Evolutionary conservation across 768 basidiomycete genomes (phyloP).

Genomic region (Podaxis mareebaensis): DNA sequence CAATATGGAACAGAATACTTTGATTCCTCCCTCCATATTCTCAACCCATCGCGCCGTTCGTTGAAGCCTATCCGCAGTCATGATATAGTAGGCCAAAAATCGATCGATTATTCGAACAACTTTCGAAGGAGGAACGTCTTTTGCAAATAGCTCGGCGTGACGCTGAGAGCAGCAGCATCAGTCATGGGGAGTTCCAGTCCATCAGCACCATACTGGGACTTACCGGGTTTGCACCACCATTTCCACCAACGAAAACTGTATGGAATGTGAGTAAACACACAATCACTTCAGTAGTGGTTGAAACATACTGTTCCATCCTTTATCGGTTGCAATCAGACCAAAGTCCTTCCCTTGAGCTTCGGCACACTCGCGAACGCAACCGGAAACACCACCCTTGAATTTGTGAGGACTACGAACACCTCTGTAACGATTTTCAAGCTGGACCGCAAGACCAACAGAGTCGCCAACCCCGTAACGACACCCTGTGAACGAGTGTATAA

Average conservation of each 20-base stretch:
- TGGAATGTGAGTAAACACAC: not conserved
- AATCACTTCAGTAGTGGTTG: not conserved
- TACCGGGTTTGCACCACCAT: slow-evolving; percentile 61
- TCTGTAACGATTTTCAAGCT: slow-evolving; percentile 71
- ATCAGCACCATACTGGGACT: not conserved
- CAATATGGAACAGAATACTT: slow-evolving; percentile 32
- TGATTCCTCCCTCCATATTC: slow-evolving; percentile 65
- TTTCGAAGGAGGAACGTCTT: slow-evolving; percentile 61
- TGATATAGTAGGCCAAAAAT: slow-evolving; percentile 69
- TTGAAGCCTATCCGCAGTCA: slow-evolving; percentile 69
- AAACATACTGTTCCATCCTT: slow-evolving; percentile 68
- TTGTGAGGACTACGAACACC: slow-evolving; percentile 73
- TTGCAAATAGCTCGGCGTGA: slow-evolving; percentile 67
- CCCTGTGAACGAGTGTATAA: slow-evolving; percentile 28
- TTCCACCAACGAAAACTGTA: slow-evolving; percentile 66
- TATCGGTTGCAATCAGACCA: slow-evolving; percentile 74
- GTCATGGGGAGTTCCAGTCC: not conserved
- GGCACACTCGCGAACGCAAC: slow-evolving; percentile 75
- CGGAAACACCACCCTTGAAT: slow-evolving; percentile 75
- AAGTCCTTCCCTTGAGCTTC: slow-evolving; percentile 75
- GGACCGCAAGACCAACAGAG: slow-evolving; percentile 71
- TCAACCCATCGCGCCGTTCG: slow-evolving; percentile 78
- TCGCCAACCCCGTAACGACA: slow-evolving; percentile 76
- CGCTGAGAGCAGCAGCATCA: slow-evolving; percentile 32
- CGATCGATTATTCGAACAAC: slow-evolving; percentile 64